Base-by-base conservation (phyloP, 352 stramenopile species). In the Globisporangium polare region DNA sequence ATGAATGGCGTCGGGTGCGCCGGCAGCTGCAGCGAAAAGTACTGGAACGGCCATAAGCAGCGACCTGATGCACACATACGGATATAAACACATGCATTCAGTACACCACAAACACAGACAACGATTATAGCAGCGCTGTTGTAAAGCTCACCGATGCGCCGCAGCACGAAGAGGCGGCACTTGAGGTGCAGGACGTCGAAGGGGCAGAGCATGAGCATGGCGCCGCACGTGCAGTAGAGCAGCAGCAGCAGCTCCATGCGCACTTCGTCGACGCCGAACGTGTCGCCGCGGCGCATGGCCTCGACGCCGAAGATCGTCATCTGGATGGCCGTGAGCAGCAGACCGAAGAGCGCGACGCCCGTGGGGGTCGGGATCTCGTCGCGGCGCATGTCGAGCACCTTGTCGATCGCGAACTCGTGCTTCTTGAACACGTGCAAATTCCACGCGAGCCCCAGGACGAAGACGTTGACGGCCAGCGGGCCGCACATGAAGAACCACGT, bases 401-500 rank as follows among this genome's bases (percentile, higher is more conserved):
- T 73, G 57, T 93, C 79, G 52, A 93, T 66, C 13, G 84, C 77
- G 41, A 91, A 53, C 12, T 71, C 69, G 65, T 90, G 69, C 37
- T 50, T 60, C 57, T 80, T 65, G 60, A 90, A 90, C 17, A 89
- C 71, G 62, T 78, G 63, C 33, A 93, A 42, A 58, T 93, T 91
- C 58, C 61, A 64, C n/a, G 80, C 78, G 17, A 89, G 61, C 3
- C 84, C 84, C 31, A 90, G 60, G 13, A 91, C 53, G 54, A 91
- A 91, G 0, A 77, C 66, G 60, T 81, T 91, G 53, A 88, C 65
- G 13, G 84, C 81, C 20, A 93, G 66, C 53, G 84, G 84, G 2
- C 84, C 83, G 61, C 79, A 88, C 68, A 93, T 75, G 69, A 93
- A 93, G 74, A 88, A 93, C 81, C 78, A 90, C 63, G 74, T 84